Base-by-base conservation (phyloP, 768 basidiomycete species). In the Mycena olivaceomarginata region DNA sequence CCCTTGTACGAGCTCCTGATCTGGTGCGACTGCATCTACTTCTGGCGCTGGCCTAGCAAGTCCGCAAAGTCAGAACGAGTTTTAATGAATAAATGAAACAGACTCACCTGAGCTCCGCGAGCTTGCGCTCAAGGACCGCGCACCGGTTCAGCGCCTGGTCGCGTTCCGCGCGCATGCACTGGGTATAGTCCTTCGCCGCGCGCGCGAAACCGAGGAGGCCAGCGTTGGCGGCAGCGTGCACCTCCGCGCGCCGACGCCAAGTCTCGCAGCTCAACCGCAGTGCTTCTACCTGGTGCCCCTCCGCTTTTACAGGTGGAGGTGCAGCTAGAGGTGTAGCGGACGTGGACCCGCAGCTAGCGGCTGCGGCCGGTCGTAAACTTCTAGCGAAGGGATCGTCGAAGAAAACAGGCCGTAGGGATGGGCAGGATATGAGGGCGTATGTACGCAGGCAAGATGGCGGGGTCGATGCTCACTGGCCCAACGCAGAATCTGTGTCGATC, bases 171-270 rank as follows among this genome's bases (percentile, higher is more conserved):
- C 81, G 83, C 79, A 84, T 80, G 57, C 78, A 76, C 40, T 84
- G 25, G 22, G 81, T 83, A 37, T 81, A 77, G 68, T 84, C 84
- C 40, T 82, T 80, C n/a, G 84, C 81, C 0, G 84, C 57, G 31
- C 83, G 76, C 15, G 84, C 84, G 40, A 86, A 81, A 12, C 84
- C 82, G 75, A 84, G 79, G 25, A 86, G 82, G 5, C 84, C 82
- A 64, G 83, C 79, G 11, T 82, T 84, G 48, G 83, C 82, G 1
- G 84, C 78, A 4, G 83, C 81, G 63, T 85, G 84, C 2, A 85
- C 79, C 39, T 82, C 82, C 1, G 85, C 84, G 31, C 85, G 82
- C 60, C 82, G 82, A n/a, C 82, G 82, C 85, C 84, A 86, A 40
- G 81, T 80, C 46, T 77, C 75, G 80, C 82, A 85, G 75, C 79